Conservation (phyloP, 768 basidiomycete genomes). For the Ramaria sp. region DNA sequence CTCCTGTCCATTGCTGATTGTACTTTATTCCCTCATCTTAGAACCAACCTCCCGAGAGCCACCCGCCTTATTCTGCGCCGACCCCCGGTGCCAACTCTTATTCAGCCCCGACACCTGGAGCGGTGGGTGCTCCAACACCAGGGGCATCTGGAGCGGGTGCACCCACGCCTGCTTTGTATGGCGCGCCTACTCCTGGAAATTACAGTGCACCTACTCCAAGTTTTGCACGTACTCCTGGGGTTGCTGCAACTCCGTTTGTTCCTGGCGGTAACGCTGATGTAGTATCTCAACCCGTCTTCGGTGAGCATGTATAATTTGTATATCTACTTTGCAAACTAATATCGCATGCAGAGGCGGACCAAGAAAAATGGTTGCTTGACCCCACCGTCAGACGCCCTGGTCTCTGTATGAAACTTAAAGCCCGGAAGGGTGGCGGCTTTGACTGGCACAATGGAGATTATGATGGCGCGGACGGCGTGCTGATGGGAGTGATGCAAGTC, state of each 20-base stretch:
- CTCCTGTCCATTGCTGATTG: background rate
- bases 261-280: slow-evolving; percentile 1
- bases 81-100: slow-evolving; percentile 21
- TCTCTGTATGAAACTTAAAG: slow-evolving; percentile 13
- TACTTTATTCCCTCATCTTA: background rate
- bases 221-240: slow-evolving; percentile 7
- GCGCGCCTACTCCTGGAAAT: slow-evolving; percentile 13
- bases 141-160: slow-evolving; percentile 23
- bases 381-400: slow-evolving; percentile 1
- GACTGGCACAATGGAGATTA: slow-evolving; percentile 22
- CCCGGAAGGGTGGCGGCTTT: slow-evolving; percentile 13
- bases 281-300: background rate
- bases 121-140: slow-evolving; percentile 29
- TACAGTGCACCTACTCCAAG: slow-evolving; percentile 10
- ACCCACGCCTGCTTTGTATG: slow-evolving; percentile 24
- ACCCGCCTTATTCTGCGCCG: slow-evolving; percentile 6
- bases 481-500: slow-evolving; percentile 18
- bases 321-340: too few species aligned
- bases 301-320: slow-evolving; percentile 4
- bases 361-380: slow-evolving; percentile 16
- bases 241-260: slow-evolving; percentile 7
- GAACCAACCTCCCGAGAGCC: background rate
- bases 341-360: slow-evolving; percentile 19
- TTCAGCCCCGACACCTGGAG: slow-evolving; percentile 22
- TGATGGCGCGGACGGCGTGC: slow-evolving; percentile 20